Evolutionary conservation across 2,329 filamentous ascomycete genomes (phyloP), one percentile per base, ranked within the genome.

Genomic region (Fusarium napiforme): DNA sequence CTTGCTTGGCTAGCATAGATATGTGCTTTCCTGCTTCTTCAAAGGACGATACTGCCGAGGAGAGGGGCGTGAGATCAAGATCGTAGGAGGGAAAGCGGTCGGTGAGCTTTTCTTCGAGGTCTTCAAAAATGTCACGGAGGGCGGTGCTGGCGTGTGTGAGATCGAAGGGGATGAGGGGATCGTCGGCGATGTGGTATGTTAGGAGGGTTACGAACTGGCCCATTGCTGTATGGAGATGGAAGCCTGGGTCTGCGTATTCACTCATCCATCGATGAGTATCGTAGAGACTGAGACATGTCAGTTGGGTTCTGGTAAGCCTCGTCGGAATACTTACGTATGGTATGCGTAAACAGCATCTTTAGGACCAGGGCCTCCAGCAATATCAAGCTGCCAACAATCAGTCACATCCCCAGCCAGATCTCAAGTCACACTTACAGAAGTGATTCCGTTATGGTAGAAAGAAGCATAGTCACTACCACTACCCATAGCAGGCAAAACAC

Each of bases 171-270:
- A 73, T 73, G 11, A 73, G 36, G 0, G 67, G 58, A 9, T 73
- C 70, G 5, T 73, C 70, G 21, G 71, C 71, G 9, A 73, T 73
- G 9, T 73, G 71, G 5, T 75, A 75, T 0, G 72, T 60, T 4
- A 75, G 36, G 0, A 75, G 59, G 1, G 72, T 69, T 0, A 73
- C 60, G 8, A 73, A 75, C 16, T 87, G 84, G 10, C 85, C 85
- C 72, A 88, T 86, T 6, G 83, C 85, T 12, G 82, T 82, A 72
- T 88, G 87, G 3, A 83, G 82, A 50, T 81, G 77, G 75, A 87
- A 88, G 5, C 84, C 86, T 0, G 85, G 85, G 72, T 88, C 87
- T 9, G 85, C 87, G 64, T 83, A 88, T 0, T 80, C 84, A 0
- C 78, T 73, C 86, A 88, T 88, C 87, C 87, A 88, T 65, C 85